Conservation (phyloP, 163 green algal species). For the Chloromonas sp. region DNA sequence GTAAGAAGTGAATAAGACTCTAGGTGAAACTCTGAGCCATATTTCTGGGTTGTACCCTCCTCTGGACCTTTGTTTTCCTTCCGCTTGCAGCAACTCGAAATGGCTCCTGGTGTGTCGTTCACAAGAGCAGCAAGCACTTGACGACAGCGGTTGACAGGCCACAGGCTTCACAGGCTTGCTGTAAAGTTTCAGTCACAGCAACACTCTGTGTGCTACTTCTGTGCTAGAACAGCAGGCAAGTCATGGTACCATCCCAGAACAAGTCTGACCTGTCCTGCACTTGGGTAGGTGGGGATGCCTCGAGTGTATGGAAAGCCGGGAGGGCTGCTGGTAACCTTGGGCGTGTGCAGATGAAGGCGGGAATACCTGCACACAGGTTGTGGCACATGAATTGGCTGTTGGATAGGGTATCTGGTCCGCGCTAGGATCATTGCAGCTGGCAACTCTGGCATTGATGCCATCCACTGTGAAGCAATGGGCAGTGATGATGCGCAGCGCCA, state of each 20-base stretch:
- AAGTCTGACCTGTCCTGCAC: not conserved
- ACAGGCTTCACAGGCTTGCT: no score
- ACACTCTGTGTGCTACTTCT: not conserved
- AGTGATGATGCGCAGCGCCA: no score
- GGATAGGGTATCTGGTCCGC: not conserved
- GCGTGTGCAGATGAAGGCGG: slow-evolving; percentile 5
- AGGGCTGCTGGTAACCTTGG: not conserved
- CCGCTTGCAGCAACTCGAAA: no score
- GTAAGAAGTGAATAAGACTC: no score
- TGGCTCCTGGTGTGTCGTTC: no score
- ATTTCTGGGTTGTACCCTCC: no score
- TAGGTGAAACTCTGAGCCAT: no score
- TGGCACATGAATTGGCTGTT: not conserved
- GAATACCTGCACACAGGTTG: not conserved
- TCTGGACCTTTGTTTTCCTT: no score
- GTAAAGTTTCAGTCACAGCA: no score
- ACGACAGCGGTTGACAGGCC: no score
- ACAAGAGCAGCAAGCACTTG: no score
- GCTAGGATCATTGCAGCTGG: not conserved
- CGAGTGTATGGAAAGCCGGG: not conserved
- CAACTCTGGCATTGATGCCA: not conserved
- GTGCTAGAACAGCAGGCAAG: not conserved
- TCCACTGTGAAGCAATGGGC: no score
- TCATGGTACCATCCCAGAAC: not conserved
- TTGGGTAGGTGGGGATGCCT: not conserved